These are phyloP conservation scores for Podospora didyma DNA, from an alignment of 495 filamentous ascomycete species.

Conservation along the genomic window DNA sequence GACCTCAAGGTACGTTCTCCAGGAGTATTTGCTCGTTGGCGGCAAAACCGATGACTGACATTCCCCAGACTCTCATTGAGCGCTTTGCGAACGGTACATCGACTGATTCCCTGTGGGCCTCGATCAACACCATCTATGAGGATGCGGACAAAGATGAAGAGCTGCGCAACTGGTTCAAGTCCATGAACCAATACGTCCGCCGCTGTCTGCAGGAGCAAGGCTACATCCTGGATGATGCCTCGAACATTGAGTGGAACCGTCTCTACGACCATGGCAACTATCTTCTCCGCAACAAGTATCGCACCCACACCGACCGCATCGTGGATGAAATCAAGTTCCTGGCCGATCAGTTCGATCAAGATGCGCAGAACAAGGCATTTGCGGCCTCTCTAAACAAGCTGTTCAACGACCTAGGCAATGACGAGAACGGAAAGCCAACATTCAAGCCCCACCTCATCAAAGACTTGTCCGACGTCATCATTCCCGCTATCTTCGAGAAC, in stretches of 20 bases:
- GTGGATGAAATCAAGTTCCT: constrained; percentile 88
- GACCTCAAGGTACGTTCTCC: constrained; percentile 64
- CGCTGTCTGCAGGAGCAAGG: constrained; percentile 84
- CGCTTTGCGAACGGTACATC: constrained; percentile 95
- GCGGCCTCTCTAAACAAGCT: constrained; percentile 72
- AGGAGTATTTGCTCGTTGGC: constrained; percentile 21
- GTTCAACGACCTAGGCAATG: constrained; percentile 80
- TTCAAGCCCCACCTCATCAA: constrained; percentile 93
- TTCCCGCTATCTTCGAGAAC: constrained; percentile 81
- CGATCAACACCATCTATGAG: constrained; percentile 82
- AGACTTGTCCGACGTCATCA: constrained; percentile 80
- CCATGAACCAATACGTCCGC: constrained; percentile 71
- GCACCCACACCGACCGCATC: constrained; percentile 80
- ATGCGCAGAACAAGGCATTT: constrained; percentile 80
- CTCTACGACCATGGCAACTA: constrained; percentile 85
- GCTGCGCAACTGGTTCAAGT: constrained; percentile 84
- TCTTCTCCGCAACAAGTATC: constrained; percentile 85
- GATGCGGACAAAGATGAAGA: constrained; percentile 89
- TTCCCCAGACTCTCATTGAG: constrained; percentile 74
- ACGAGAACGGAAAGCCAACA: constrained; percentile 70
- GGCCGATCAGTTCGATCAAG: constrained; percentile 81
- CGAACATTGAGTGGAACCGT: constrained; percentile 77
- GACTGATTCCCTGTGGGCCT: constrained; percentile 75
- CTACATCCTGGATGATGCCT: constrained; percentile 80
- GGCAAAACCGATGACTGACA: constrained; percentile 43